Conservation (phyloP, 768 basidiomycete genomes). For the Pholiota conissans region DNA sequence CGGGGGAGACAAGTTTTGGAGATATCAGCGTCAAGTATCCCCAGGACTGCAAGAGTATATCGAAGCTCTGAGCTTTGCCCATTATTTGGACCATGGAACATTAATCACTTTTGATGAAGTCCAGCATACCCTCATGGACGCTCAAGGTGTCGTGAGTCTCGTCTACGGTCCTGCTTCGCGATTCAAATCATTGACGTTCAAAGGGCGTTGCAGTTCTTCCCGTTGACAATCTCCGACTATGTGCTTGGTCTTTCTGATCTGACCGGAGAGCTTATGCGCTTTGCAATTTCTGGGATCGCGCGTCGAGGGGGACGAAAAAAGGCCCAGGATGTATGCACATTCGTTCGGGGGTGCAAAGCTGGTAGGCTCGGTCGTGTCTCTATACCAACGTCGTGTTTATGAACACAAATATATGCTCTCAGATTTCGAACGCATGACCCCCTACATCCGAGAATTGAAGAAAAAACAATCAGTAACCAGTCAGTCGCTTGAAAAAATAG, state of each 20-base stretch:
- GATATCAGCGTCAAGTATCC: slow-evolving; percentile 71
- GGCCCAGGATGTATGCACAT: slow-evolving; percentile 63
- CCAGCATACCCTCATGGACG: slow-evolving; percentile 61
- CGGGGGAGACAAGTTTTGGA: slow-evolving; percentile 72
- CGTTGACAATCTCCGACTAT: slow-evolving; percentile 80
- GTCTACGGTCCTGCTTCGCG: slow-evolving; percentile 3
- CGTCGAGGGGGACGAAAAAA: slow-evolving; percentile 63
- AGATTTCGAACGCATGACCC: slow-evolving; percentile 80
- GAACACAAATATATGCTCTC: slow-evolving; percentile 9
- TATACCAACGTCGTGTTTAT: no score
- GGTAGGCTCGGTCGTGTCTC: no score
- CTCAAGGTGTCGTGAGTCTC: slow-evolving; percentile 57
- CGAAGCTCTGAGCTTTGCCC: slow-evolving; percentile 86
- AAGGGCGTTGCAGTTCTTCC: slow-evolving; percentile 59
- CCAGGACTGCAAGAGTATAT: slow-evolving; percentile 94
- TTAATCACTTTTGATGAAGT: slow-evolving; percentile 72
- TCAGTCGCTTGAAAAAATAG: slow-evolving; percentile 92
- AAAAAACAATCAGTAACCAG: slow-evolving; percentile 89
- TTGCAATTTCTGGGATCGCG: slow-evolving; percentile 82
- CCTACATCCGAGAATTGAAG: slow-evolving; percentile 66
- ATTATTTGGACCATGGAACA: slow-evolving; percentile 72
- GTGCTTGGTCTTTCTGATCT: slow-evolving; percentile 91
- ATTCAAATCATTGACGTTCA: slow-evolving; percentile 6
- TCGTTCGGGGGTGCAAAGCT: slow-evolving; percentile 75
- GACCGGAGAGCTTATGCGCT: slow-evolving; percentile 96